These are phyloP conservation scores for Amanita muscaria DNA, from an alignment of 768 basidiomycete species.

Conservation along the genomic window DNA sequence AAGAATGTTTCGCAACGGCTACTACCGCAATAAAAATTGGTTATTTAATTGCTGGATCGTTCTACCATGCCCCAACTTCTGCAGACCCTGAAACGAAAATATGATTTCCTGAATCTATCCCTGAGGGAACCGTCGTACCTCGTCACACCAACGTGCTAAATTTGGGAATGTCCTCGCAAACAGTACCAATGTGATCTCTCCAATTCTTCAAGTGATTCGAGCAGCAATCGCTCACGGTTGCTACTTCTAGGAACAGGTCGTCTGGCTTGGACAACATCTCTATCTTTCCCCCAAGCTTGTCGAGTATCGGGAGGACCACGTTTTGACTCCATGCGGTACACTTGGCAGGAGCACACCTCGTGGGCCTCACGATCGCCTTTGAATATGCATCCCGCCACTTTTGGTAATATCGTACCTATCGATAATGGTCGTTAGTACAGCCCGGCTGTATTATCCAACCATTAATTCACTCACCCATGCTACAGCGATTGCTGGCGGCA, in stretches of 20 bases:
- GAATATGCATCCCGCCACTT: slow-evolving; percentile 3
- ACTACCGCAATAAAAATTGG: too few relatives aligned
- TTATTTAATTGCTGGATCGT: too few relatives aligned
- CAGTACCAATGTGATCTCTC: neutral
- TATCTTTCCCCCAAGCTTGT: slow-evolving; percentile 2
- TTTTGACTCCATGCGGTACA: neutral
- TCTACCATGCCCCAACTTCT: too few relatives aligned
- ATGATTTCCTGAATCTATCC: too few relatives aligned
- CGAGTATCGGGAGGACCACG: neutral
- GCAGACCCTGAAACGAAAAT: too few relatives aligned
- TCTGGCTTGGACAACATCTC: slow-evolving; percentile 2
- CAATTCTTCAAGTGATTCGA: neutral
- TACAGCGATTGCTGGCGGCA: slow-evolving; percentile 3
- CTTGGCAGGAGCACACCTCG: slow-evolving; percentile 2
- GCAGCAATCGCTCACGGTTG: neutral
- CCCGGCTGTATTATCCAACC: too few relatives aligned
- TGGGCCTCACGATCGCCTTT: neutral
- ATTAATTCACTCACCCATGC: neutral
- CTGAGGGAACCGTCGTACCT: too few relatives aligned
- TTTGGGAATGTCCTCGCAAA: neutral
- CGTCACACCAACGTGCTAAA: slow-evolving; percentile 2
- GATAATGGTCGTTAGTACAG: neutral
- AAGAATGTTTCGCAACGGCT: too few relatives aligned
- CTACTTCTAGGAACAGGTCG: neutral
- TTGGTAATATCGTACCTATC: slow-evolving; percentile 5